Conservation (phyloP, 768 basidiomycete species). For the Mycena polygramma region DNA sequence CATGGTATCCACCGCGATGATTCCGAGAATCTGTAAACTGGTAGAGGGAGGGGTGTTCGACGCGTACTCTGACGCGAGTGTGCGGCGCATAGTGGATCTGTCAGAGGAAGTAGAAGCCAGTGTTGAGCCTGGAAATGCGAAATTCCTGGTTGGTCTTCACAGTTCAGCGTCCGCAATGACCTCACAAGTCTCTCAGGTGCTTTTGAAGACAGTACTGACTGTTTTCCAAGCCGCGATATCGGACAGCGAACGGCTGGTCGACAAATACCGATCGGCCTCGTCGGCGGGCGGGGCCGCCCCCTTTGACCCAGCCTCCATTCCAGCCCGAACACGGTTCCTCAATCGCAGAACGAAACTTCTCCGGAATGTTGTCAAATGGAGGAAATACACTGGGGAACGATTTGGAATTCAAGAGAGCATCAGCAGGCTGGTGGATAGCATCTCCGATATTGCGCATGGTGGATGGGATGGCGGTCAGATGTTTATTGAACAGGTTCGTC, state of each 20-base stretch:
- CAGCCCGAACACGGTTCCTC: slow-evolving; percentile 79
- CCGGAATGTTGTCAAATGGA: slow-evolving; percentile 80
- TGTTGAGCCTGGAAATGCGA: slow-evolving; percentile 71
- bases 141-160: slow-evolving; percentile 67
- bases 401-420: slow-evolving; percentile 69
- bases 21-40: slow-evolving; percentile 79
- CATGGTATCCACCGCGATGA: slow-evolving; percentile 87
- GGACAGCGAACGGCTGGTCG: slow-evolving; percentile 63
- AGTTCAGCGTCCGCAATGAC: slow-evolving; percentile 8
- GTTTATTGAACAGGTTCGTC: slow-evolving; percentile 35
- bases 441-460: slow-evolving; percentile 75
- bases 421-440: slow-evolving; percentile 67
- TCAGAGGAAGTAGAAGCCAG: slow-evolving; percentile 86
- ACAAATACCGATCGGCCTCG: slow-evolving; percentile 55
- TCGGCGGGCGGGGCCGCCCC: slow-evolving; percentile 48
- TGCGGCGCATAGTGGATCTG: slow-evolving; percentile 76
- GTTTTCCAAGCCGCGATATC: slow-evolving; percentile 69
- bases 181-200: slow-evolving; percentile 53
- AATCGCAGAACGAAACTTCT: slow-evolving; percentile 78
- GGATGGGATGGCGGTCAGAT: slow-evolving; percentile 86
- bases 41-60: slow-evolving; percentile 88
- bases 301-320: slow-evolving; percentile 84
- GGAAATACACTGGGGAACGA: slow-evolving; percentile 75
- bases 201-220: slow-evolving; percentile 66
- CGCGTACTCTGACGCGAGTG: slow-evolving; percentile 78